Evolutionary conservation across 202 grass and related monocot species (phyloP).

Genomic region (Carex arenaria): DNA sequence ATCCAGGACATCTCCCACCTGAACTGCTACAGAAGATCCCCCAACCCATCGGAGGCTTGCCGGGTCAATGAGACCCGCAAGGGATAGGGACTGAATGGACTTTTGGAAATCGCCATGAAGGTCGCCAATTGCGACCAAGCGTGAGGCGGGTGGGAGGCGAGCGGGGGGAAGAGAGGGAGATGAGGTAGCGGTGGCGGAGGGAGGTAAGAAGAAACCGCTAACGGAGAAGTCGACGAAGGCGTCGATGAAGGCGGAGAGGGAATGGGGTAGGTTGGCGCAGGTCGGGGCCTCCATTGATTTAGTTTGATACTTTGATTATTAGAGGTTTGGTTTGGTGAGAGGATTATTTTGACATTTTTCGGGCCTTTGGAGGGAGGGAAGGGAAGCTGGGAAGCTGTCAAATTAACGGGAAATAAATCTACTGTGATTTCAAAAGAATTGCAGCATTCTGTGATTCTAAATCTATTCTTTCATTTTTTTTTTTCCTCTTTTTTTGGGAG

Average conservation of each 20-base stretch:
- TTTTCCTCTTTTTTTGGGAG: too few species aligned
- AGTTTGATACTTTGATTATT: neutral
- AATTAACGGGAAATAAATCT: neutral
- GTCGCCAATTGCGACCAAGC: conserved; percentile 88
- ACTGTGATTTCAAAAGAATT: too few species aligned
- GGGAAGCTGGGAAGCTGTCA: neutral
- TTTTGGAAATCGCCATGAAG: conserved; percentile 89
- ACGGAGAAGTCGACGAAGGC: conserved; percentile 85
- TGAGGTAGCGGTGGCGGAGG: neutral
- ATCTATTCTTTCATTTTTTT: too few species aligned
- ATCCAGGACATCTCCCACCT: conserved; percentile 91
- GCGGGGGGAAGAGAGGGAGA: neutral
- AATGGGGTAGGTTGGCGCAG: conserved; percentile 55
- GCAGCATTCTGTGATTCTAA: too few species aligned
- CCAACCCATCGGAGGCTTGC: conserved; percentile 52
- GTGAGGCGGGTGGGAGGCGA: conserved; percentile 39
- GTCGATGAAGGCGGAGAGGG: conserved; percentile 79
- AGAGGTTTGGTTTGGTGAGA: conserved; percentile 7
- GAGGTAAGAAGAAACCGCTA: conserved; percentile 67
- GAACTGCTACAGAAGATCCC: conserved; percentile 66
- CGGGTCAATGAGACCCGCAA: conserved; percentile 54
- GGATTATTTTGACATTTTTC: neutral
- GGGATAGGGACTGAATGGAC: conserved; percentile 61
- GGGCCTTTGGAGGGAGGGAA: neutral
- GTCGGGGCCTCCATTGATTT: neutral